A percentile compares a stretch with the other conserved stretches of the same genome.
Evolutionary conservation across 2,329 filamentous ascomycete species (phyloP).

Genomic region (Hypomyces rosellus): DNA sequence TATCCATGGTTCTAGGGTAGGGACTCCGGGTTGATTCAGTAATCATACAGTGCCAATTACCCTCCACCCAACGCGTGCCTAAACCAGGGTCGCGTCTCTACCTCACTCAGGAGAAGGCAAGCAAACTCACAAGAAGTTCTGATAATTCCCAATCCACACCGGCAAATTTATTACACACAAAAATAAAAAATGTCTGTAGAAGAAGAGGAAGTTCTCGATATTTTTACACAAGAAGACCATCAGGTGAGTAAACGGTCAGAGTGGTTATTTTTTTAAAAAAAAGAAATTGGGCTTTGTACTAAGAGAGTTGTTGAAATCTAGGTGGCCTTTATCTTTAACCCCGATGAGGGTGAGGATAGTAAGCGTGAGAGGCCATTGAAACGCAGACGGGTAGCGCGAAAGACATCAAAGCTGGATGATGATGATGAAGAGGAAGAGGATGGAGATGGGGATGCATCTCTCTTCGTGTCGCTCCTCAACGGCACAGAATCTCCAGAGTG

Average conservation of each 20-base stretch:
- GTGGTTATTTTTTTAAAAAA: too few species aligned
- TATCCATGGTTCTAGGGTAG: neutral
- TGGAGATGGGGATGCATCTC: constrained; percentile 15
- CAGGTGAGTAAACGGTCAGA: constrained; percentile 29
- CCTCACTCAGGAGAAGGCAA: neutral
- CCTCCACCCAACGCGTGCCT: neutral
- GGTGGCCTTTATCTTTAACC: constrained; percentile 58
- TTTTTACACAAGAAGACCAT: constrained; percentile 38
- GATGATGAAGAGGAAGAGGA: constrained; percentile 8
- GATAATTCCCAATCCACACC: neutral
- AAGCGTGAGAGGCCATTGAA: constrained; percentile 44
- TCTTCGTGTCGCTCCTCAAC: constrained; percentile 49
- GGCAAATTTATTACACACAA: neutral
- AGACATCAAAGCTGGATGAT: constrained; percentile 18
- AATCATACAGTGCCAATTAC: neutral
- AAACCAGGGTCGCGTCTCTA: neutral
- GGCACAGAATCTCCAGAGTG: constrained; percentile 46
- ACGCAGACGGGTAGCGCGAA: constrained; percentile 47
- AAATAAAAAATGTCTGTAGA: constrained; percentile 18
- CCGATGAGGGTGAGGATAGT: constrained; percentile 33
- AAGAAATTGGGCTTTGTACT: neutral
- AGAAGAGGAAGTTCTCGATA: constrained; percentile 13
- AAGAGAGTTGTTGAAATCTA: constrained; percentile 23
- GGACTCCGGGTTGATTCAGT: neutral
- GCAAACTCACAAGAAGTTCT: neutral